Percentiles rank a stretch among this genome's conserved stretches.
phyloP scores from a whole-genome alignment of 257 asterid genomes.

The Oldenlandia corymbosa region DNA sequence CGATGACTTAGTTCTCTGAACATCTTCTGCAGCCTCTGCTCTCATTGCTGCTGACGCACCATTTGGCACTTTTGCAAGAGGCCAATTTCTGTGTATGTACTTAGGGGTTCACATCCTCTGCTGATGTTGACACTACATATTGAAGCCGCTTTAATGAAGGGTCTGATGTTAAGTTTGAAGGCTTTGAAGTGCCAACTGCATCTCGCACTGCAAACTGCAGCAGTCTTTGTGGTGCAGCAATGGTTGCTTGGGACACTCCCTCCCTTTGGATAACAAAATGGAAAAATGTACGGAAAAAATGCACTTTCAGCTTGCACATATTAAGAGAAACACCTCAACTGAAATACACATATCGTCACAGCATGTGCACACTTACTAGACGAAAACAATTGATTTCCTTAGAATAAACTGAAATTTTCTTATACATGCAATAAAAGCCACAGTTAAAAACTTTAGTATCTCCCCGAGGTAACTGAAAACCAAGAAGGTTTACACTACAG shows the following conservation, averaged over 20 bases:
- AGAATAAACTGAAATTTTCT: not conserved
- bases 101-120: conserved; percentile 43
- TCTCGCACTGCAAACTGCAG: conserved; percentile 95
- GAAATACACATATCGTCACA: not conserved
- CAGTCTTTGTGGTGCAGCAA: conserved; percentile 74
- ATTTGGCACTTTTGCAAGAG: conserved; percentile 34
- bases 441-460: not conserved
- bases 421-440: no score
- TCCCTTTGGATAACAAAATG: conserved; percentile 47
- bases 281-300: conserved; percentile 17
- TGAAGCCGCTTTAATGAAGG: conserved; percentile 74
- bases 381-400: not conserved
- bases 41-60: conserved; percentile 67
- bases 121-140: conserved; percentile 71
- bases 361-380: not conserved
- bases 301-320: no score
- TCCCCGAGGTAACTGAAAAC: not conserved
- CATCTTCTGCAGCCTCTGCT: conserved; percentile 84
- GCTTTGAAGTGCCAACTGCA: conserved; percentile 74
- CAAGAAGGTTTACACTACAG: not conserved
- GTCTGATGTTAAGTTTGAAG: conserved; percentile 38
- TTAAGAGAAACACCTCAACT: no score
- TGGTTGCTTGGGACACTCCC: conserved; percentile 40
- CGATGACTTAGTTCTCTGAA: conserved; percentile 46
- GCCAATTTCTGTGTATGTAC: conserved; percentile 46